Evolutionary conservation across 1,284 basidiomycete genomes (phyloP).

Genomic region (Austropuccinia psidii): DNA sequence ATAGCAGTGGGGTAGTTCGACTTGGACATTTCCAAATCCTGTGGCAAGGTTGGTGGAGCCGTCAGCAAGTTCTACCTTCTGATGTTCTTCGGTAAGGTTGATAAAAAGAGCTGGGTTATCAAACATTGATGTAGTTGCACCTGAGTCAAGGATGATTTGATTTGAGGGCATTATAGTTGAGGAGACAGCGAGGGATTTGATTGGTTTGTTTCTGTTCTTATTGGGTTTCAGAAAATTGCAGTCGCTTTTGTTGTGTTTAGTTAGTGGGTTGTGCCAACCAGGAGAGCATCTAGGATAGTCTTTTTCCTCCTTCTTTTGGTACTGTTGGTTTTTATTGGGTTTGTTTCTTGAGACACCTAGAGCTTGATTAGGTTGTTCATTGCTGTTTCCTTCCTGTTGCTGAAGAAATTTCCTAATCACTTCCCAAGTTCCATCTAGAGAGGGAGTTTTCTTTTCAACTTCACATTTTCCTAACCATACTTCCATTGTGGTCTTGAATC

Average conservation of each 20-base stretch:
- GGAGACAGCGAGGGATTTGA: background rate
- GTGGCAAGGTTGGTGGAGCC: background rate
- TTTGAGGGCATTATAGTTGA: background rate
- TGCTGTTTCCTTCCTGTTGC: background rate
- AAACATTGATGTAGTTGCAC: constrained; percentile 10
- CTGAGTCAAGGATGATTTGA: background rate
- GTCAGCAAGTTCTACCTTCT: background rate
- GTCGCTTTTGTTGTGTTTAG: background rate
- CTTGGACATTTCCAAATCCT: background rate
- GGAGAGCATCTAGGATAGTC: background rate
- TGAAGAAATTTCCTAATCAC: background rate
- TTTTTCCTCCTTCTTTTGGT: too few relatives aligned
- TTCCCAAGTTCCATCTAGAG: background rate
- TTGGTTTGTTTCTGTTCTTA: background rate
- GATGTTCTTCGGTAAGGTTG: background rate
- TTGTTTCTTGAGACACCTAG: background rate
- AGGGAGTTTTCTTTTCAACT: background rate
- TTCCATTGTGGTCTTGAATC: background rate
- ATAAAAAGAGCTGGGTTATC: background rate
- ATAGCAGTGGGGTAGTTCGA: background rate
- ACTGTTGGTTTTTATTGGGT: background rate
- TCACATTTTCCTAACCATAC: background rate
- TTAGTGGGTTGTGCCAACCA: background rate
- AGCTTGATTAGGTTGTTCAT: background rate
- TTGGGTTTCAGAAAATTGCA: background rate